Conservation (phyloP, 2,329 filamentous ascomycete genomes). For the Akanthomyces uredinophilus region DNA sequence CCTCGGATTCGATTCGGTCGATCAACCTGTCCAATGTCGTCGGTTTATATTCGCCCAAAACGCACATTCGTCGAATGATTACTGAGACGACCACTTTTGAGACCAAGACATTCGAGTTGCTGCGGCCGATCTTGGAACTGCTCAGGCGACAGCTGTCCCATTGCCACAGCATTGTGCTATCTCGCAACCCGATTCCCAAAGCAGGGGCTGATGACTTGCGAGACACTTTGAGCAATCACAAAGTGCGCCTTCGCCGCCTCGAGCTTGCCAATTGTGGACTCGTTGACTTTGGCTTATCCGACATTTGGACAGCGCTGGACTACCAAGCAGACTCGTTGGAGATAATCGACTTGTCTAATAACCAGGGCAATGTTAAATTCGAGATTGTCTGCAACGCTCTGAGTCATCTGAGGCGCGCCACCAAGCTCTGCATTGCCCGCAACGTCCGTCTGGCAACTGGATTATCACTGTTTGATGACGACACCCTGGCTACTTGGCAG, state of each 20-base stretch:
- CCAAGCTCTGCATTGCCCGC: conserved; percentile 45
- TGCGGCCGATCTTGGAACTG: conserved; percentile 45
- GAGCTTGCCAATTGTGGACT: conserved; percentile 49
- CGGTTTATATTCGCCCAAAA: conserved; percentile 23
- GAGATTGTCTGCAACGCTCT: conserved; percentile 41
- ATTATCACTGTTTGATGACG: conserved; percentile 42
- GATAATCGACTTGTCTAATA: conserved; percentile 47
- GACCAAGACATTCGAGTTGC: conserved; percentile 34
- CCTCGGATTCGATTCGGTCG: conserved; percentile 49
- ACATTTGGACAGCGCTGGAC: conserved; percentile 43
- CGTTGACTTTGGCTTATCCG: conserved; percentile 42
- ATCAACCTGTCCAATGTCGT: conserved; percentile 47
- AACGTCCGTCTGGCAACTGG: conserved; percentile 43
- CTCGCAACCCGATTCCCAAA: conserved; percentile 43
- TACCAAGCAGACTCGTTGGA: conserved; percentile 42
- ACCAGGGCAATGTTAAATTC: conserved; percentile 46
- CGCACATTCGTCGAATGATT: conserved; percentile 21
- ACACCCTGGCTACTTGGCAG: conserved; percentile 38
- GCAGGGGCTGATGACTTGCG: conserved; percentile 46
- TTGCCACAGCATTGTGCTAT: conserved; percentile 47
- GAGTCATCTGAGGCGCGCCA: conserved; percentile 38
- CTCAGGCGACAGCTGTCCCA: conserved; percentile 41
- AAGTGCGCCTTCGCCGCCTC: conserved; percentile 40
- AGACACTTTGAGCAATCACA: conserved; percentile 32
- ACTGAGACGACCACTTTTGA: conserved; percentile 21